Evolutionary conservation across 2,329 filamentous ascomycete species (phyloP).

Genomic region (Xylariales sp.): DNA sequence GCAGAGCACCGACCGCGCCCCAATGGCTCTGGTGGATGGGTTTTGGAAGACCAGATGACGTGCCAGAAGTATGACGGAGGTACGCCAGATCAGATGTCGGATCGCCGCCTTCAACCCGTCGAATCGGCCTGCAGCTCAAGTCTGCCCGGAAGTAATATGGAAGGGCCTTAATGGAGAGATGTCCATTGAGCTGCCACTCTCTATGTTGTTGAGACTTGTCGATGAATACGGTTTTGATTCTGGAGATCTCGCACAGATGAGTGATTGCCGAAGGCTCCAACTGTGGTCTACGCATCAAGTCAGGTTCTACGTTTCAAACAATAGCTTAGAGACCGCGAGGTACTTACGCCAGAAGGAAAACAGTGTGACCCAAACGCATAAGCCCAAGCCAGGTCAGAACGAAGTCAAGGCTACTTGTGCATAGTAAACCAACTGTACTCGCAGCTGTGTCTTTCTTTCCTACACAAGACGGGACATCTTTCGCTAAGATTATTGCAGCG

Average conservation of each 20-base stretch:
- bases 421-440: constrained; percentile 43
- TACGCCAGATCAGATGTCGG: constrained; percentile 42
- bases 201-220: constrained; percentile 27
- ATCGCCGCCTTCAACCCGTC: too few species aligned
- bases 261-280: constrained; percentile 40
- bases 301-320: background rate
- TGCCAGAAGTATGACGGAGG: constrained; percentile 60
- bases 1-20: constrained; percentile 48
- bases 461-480: background rate
- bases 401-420: constrained; percentile 52
- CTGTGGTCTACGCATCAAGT: constrained; percentile 36
- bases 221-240: constrained; percentile 38
- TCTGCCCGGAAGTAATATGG: constrained; percentile 9
- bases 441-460: too few species aligned
- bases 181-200: constrained; percentile 4
- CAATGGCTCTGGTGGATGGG: constrained; percentile 55
- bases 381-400: constrained; percentile 57
- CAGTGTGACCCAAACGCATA: constrained; percentile 48
- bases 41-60: constrained; percentile 59
- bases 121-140: background rate
- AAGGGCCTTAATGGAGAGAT: constrained; percentile 15
- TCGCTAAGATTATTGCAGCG: constrained; percentile 26
- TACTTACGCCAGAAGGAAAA: constrained; percentile 53
- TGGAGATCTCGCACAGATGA: constrained; percentile 46
- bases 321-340: too few species aligned